Evolutionary conservation across 208 protist genomes (phyloP).

Genomic region (Wallacemonas collosoma): DNA sequence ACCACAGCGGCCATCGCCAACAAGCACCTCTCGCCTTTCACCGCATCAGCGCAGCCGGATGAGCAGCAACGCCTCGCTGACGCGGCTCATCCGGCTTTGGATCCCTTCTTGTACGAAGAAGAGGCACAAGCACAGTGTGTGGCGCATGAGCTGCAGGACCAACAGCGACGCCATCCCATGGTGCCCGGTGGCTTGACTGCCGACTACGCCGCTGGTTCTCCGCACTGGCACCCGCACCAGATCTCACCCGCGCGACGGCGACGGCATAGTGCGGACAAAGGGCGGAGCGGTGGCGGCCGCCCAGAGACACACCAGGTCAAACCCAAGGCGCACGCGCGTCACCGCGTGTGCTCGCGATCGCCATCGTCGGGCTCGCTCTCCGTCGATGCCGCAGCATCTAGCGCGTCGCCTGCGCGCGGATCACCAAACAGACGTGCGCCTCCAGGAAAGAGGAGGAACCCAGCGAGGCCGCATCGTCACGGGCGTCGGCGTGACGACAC

Average conservation of each 20-base stretch:
- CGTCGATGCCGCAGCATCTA: too few species aligned
- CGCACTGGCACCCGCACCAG: slow-evolving; percentile 4
- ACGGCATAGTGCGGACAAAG: not conserved
- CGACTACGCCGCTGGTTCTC: slow-evolving; percentile 6
- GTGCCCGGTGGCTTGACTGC: not conserved
- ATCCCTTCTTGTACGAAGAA: not conserved
- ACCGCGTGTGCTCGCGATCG: not conserved
- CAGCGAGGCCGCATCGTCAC: too few species aligned
- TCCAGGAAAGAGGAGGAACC: too few species aligned
- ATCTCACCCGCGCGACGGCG: not conserved
- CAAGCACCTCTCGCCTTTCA: too few species aligned
- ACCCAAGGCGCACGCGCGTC: not conserved
- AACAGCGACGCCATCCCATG: not conserved
- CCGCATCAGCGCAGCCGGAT: too few species aligned
- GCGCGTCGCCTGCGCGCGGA: not conserved
- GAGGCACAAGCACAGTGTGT: not conserved
- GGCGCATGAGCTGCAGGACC: slow-evolving; percentile 4
- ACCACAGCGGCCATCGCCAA: too few species aligned
- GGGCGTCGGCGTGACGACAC: too few species aligned
- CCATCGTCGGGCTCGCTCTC: slow-evolving; percentile 1
- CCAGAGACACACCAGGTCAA: not conserved
- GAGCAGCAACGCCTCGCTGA: too few species aligned
- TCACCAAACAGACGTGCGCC: not conserved
- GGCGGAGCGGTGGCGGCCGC: too few species aligned
- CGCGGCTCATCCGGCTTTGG: not conserved